Evolutionary conservation across 1,284 basidiomycete species (phyloP).

Genomic region (Heterobasidion irregulare): DNA sequence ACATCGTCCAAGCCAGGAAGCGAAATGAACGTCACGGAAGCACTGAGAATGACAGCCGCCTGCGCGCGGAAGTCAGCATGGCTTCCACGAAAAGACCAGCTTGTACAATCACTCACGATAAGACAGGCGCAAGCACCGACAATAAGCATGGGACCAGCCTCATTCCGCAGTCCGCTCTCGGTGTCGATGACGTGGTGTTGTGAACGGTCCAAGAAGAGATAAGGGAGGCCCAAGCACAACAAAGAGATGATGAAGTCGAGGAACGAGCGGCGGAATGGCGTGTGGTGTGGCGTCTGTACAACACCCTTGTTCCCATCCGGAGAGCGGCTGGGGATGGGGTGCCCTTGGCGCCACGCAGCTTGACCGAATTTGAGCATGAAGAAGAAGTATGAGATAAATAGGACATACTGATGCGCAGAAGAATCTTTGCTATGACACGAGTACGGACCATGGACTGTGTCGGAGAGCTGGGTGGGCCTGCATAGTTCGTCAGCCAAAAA

Average conservation of each 20-base stretch:
- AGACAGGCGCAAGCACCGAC: constrained; percentile 28
- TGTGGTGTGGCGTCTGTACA: constrained; percentile 21
- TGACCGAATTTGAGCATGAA: constrained; percentile 1
- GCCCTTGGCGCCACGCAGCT: constrained; percentile 62
- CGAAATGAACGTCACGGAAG: constrained; percentile 69
- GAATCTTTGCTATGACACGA: constrained; percentile 56
- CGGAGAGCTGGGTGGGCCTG: constrained; percentile 27
- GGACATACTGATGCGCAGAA: constrained; percentile 53
- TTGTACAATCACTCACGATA: constrained; percentile 10
- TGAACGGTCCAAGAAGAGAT: constrained; percentile 51
- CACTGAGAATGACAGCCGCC: constrained; percentile 71
- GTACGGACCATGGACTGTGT: constrained; percentile 47
- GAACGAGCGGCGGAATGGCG: constrained; percentile 37
- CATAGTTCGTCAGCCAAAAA: constrained; percentile 10
- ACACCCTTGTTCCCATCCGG: constrained; percentile 53
- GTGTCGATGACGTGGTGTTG: constrained; percentile 42
- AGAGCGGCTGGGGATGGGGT: constrained; percentile 16
- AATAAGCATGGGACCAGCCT: constrained; percentile 46
- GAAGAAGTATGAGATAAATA: neutral
- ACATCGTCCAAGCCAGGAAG: constrained; percentile 60
- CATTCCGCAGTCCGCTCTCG: constrained; percentile 44
- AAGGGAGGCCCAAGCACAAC: constrained; percentile 67
- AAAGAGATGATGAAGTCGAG: constrained; percentile 50
- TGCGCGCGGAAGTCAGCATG: constrained; percentile 17
- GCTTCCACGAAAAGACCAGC: too few relatives aligned